Evolutionary conservation across 176 grass and related monocot genomes (phyloP).

Genomic region (Chrysopogon serrulatus): DNA sequence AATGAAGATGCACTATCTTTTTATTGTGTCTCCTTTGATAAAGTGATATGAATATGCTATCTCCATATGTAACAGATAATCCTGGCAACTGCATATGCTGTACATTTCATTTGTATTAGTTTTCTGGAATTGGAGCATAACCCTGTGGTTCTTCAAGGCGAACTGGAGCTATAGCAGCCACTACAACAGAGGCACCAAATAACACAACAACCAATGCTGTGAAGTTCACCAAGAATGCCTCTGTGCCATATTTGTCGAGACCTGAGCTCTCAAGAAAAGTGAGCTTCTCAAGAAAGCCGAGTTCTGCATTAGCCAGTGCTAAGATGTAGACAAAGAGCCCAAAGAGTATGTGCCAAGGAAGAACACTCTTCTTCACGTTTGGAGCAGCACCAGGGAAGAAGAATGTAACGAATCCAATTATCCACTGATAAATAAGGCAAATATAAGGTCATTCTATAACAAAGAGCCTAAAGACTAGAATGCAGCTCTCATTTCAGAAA

Average conservation of each 20-base stretch:
- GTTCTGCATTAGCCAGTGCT: slow-evolving; percentile 56
- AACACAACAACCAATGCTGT: slow-evolving; percentile 72
- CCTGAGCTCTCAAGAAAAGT: slow-evolving; percentile 76
- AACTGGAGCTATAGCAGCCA: slow-evolving; percentile 57
- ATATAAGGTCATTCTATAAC: not conserved
- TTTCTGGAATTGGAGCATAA: slow-evolving; percentile 64
- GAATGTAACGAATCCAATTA: slow-evolving; percentile 69
- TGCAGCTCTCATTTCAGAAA: not conserved
- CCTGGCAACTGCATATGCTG: not conserved
- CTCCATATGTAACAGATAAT: not conserved
- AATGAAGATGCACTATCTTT: slow-evolving; percentile 11
- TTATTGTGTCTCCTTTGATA: slow-evolving; percentile 3
- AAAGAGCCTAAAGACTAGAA: not conserved
- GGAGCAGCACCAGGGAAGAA: slow-evolving; percentile 64
- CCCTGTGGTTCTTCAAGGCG: slow-evolving; percentile 54
- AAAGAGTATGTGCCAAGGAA: slow-evolving; percentile 84
- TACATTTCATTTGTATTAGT: slow-evolving; percentile 17
- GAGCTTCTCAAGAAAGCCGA: slow-evolving; percentile 83
- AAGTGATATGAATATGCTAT: not conserved
- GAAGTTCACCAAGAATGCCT: slow-evolving; percentile 84
- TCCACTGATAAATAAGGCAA: slow-evolving; percentile 58
- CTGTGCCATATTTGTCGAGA: slow-evolving; percentile 61
- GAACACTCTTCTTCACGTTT: slow-evolving; percentile 41
- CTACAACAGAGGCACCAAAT: slow-evolving; percentile 64
- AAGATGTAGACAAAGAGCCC: slow-evolving; percentile 83